Conservation (phyloP, 768 basidiomycete species). For the Pulveroboletus sp. region DNA sequence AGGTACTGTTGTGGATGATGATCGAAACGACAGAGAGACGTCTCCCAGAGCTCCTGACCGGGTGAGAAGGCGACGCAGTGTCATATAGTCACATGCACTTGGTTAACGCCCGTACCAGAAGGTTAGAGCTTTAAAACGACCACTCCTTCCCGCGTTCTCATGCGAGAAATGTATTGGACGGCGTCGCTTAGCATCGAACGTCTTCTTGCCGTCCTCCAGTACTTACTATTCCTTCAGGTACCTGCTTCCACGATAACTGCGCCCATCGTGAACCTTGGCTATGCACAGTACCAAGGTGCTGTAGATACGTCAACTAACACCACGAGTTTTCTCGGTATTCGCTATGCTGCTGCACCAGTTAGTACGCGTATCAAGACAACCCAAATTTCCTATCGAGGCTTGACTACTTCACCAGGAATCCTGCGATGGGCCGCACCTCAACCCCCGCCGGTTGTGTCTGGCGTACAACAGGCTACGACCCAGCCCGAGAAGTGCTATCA, state of each 20-base stretch:
- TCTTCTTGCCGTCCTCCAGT: neutral
- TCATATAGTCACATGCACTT: neutral
- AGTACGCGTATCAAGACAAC: neutral
- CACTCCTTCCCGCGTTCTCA: too few species aligned
- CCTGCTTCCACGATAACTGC: neutral
- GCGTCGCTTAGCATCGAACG: too few species aligned
- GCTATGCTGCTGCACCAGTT: slow-evolving; percentile 6
- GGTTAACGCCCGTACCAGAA: too few species aligned
- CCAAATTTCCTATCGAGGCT: neutral
- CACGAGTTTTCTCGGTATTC: slow-evolving; percentile 3
- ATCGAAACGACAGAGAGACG: slow-evolving; percentile 11
- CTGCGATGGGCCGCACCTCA: slow-evolving; percentile 5
- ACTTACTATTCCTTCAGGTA: neutral
- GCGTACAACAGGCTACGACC: neutral
- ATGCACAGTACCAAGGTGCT: slow-evolving; percentile 6
- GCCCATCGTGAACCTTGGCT: slow-evolving; percentile 2
- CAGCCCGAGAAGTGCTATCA: neutral
- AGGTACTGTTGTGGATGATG: neutral
- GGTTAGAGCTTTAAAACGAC: too few species aligned
- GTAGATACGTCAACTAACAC: neutral
- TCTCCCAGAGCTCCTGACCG: slow-evolving; percentile 5
- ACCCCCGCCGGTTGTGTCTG: neutral
- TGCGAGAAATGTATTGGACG: neutral
- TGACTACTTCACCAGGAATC: neutral
- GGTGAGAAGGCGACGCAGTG: slow-evolving; percentile 10